These are phyloP conservation scores for Firmiana major DNA, from an alignment of 345 rosid genomes.

Conservation along the genomic window DNA sequence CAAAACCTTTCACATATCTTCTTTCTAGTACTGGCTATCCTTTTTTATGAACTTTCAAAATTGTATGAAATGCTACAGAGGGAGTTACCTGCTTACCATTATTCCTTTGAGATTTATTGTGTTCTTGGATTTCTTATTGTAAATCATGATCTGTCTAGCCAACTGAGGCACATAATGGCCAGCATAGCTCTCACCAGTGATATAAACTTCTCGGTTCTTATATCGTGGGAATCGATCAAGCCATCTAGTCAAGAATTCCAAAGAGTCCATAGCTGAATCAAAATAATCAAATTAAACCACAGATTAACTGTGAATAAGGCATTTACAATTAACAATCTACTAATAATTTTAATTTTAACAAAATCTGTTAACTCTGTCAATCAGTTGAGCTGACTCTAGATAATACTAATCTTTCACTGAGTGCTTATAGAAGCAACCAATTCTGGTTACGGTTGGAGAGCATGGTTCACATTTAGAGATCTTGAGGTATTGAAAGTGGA, in stretches of 20 bases:
- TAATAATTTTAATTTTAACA: background rate
- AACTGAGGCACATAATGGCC: conserved; percentile 99
- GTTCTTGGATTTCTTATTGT: conserved; percentile 51
- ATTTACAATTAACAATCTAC: background rate
- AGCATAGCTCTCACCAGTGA: conserved; percentile 93
- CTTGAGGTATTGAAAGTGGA: conserved; percentile 3
- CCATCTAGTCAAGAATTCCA: conserved; percentile 74
- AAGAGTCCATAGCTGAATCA: conserved; percentile 75
- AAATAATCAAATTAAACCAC: background rate
- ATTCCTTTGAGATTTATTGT: conserved; percentile 83
- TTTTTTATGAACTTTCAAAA: background rate
- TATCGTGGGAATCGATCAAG: conserved; percentile 77
- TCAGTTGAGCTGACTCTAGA: conserved; percentile 1
- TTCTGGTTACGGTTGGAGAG: background rate
- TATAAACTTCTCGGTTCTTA: conserved; percentile 60
- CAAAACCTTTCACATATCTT: background rate
- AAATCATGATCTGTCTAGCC: conserved; percentile 63
- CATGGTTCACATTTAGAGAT: background rate
- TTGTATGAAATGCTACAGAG: background rate
- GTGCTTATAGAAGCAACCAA: background rate
- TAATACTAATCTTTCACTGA: background rate
- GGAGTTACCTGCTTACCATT: conserved; percentile 44
- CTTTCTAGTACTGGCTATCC: background rate
- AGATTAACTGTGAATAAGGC: background rate
- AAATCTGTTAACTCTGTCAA: background rate